Evolutionary conservation across 306 rosid genomes (phyloP).

Genomic region (Gillenia trifoliata): DNA sequence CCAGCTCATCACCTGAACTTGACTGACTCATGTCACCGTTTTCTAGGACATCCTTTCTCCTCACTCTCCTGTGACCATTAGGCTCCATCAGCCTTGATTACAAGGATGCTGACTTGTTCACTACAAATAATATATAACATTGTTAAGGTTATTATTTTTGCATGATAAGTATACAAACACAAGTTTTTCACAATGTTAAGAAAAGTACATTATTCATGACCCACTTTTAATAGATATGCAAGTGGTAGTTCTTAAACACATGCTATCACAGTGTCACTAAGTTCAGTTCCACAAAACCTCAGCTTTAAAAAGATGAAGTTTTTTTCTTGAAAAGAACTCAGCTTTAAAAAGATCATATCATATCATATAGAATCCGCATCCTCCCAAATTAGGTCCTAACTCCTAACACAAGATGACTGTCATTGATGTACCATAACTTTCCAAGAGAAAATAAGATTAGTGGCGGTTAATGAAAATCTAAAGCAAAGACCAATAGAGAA

Average conservation of each 20-base stretch:
- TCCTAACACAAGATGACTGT: neutral
- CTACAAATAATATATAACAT: constrained; percentile 21
- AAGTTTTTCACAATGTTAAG: neutral
- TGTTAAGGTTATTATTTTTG: neutral
- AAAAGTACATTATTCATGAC: neutral
- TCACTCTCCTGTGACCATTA: constrained; percentile 56
- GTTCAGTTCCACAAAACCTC: neutral
- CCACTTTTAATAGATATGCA: neutral
- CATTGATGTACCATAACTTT: neutral
- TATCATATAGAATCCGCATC: neutral
- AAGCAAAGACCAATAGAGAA: neutral
- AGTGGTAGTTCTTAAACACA: neutral
- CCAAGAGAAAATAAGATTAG: neutral
- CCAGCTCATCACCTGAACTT: constrained; percentile 60
- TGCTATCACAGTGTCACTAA: neutral
- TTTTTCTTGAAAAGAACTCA: neutral
- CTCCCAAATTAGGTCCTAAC: neutral
- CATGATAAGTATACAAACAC: neutral
- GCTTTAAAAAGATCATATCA: neutral
- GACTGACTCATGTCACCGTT: constrained; percentile 57
- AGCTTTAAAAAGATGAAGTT: neutral
- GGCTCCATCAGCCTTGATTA: constrained; percentile 53
- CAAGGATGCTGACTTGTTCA: constrained; percentile 35
- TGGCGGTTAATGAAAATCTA: neutral
- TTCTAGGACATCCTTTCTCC: constrained; percentile 54